Base-by-base conservation (phyloP, 768 basidiomycete species). In the Arthromyces matolae region DNA sequence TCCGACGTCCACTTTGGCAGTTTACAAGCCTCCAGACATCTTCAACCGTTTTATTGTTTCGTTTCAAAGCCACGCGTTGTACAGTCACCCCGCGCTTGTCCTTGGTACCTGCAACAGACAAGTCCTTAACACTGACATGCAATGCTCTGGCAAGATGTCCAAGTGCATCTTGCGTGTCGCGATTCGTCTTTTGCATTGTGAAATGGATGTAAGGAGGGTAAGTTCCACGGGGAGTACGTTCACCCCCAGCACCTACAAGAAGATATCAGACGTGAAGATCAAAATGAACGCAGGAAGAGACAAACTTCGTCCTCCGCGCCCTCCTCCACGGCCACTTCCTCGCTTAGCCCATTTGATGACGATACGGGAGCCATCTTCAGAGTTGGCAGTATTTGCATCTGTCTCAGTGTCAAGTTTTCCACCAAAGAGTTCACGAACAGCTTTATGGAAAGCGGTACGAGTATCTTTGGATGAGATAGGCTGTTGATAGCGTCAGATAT, bases 41-140 rank as follows among this genome's bases (percentile, higher is more conserved):
- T 51, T 87, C 85, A 1, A 89, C 80, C 0, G 83, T 84, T 64
- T 87, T 87, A 47, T 75, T 79, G n/a, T 81, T 79, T 13, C 93
- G 76, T 45, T 80, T 79, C 13, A 97, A 63, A 3, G 86, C 86
- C 14, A 98, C 92, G 1, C 92, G 83, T 62, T 99, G 96, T 1
- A 90, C 84, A 1, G 96, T 98, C 13, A 98, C 92, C 0, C 93
- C 96, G 27, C 96, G 87, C 63, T 98, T 99, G 69, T 99, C 96
- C 63, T 99, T 99, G 7, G 96, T 99, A 0, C 96, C 96, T 3
- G 93, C 91, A 20, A 93, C 87, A 19, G 84, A 81, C 7, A 99
- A 73, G 60, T 95, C 91, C 66, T 88, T 93, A 41, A 82, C 64
- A 19, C 73, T 80, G 49, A 84, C 81, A 51, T 86, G 84, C n/a